Evolutionary conservation across 2,329 filamentous ascomycete species (phyloP).

Genomic region (Aspergillus sergii): DNA sequence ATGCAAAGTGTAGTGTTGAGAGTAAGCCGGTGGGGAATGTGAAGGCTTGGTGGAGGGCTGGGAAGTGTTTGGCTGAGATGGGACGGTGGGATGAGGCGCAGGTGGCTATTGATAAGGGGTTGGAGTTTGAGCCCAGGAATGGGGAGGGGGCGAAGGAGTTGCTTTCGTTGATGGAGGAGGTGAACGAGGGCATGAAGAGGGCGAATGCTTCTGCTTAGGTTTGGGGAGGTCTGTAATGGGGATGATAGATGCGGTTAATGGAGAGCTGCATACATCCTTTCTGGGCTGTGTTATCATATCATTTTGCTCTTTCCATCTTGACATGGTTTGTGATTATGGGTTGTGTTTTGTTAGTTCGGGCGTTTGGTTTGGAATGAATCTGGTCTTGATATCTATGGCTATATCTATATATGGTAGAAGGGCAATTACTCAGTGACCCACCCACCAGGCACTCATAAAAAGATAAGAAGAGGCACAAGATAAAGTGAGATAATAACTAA

Average conservation of each 20-base stretch:
- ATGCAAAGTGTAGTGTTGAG: conserved; percentile 87
- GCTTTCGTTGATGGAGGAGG: conserved; percentile 62
- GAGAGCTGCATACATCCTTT: not conserved
- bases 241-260: not conserved
- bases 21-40: conserved; percentile 83
- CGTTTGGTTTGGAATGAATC: not conserved
- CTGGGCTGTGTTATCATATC: not conserved
- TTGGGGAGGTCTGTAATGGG: not conserved
- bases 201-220: not conserved
- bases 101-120: conserved; percentile 72
- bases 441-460: not conserved
- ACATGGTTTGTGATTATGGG: not conserved
- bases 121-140: conserved; percentile 76
- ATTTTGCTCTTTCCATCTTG: not conserved
- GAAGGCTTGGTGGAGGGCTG: conserved; percentile 92
- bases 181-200: conserved; percentile 65
- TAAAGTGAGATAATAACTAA: not conserved
- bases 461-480: not conserved
- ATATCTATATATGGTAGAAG: not conserved
- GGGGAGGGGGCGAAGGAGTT: conserved; percentile 53
- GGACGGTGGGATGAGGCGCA: conserved; percentile 78
- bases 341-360: not conserved
- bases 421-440: not conserved
- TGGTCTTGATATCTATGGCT: not conserved
- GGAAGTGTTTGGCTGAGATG: conserved; percentile 89